These are phyloP conservation scores for Cercospora berteroae DNA, from an alignment of 2,329 filamentous ascomycete genomes.

Conservation along the genomic window DNA sequence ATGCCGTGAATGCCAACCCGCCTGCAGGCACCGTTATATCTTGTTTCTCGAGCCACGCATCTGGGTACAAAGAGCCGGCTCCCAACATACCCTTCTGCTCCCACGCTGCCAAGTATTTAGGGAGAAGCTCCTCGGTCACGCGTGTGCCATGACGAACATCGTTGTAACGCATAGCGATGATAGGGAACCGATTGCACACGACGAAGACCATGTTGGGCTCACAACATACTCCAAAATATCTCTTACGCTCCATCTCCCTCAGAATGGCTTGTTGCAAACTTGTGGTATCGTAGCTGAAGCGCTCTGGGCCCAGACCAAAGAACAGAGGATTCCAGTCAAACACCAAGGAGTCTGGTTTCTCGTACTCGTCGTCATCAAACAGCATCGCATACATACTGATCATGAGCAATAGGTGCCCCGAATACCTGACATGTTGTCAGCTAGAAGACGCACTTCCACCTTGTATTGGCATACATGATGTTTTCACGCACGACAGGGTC, in stretches of 20 bases:
- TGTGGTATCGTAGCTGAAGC: constrained; percentile 37
- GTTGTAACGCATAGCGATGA: constrained; percentile 43
- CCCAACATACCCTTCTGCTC: constrained; percentile 36
- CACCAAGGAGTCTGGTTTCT: constrained; percentile 35
- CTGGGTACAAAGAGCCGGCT: constrained; percentile 31
- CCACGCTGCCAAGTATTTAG: constrained; percentile 42
- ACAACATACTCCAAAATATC: constrained; percentile 46
- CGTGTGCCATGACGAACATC: constrained; percentile 39
- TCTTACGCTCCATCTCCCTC: constrained; percentile 41
- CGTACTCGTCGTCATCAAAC: constrained; percentile 45
- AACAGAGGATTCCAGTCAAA: constrained; percentile 44
- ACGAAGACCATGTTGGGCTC: constrained; percentile 45
- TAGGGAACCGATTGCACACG: constrained; percentile 48
- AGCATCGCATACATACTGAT: constrained; percentile 44
- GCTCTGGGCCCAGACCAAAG: constrained; percentile 40
- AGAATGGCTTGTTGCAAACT: constrained; percentile 40
- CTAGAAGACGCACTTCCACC: too few species aligned
- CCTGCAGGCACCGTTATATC: constrained; percentile 22
- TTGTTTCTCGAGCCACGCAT: constrained; percentile 35
- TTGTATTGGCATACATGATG: constrained; percentile 38
- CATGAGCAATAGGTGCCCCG: constrained; percentile 44
- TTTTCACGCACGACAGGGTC: constrained; percentile 44
- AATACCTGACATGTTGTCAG: constrained; percentile 10
- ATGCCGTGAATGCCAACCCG: constrained; percentile 32
- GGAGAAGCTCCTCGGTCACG: constrained; percentile 35